Evolutionary conservation across 495 filamentous ascomycete species (phyloP).

Genomic region (Talaromyces liani): DNA sequence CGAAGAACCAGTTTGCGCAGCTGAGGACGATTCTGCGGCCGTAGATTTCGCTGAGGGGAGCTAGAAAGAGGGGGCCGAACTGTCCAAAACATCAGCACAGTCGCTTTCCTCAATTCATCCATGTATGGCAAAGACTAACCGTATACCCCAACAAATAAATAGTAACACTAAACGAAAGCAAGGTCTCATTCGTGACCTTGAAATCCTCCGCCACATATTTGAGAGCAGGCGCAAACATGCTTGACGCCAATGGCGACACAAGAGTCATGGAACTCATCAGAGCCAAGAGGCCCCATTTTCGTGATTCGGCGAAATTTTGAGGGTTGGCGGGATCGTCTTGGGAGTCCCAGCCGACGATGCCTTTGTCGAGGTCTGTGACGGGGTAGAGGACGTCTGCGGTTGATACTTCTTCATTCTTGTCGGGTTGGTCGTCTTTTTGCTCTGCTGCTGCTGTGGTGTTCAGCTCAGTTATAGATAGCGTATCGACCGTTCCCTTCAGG

Average conservation of each 20-base stretch:
- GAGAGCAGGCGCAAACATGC: conserved; percentile 67
- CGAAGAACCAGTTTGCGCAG: conserved; percentile 32
- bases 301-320: conserved; percentile 49
- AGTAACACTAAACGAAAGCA: conserved; percentile 45
- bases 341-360: conserved; percentile 36
- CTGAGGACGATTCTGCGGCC: conserved; percentile 31
- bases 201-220: conserved; percentile 48
- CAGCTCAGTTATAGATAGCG: background rate
- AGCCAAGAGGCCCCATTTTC: conserved; percentile 30
- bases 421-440: background rate
- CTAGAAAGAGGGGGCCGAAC: conserved; percentile 36
- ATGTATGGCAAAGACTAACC: conserved; percentile 17
- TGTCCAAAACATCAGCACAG: background rate
- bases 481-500: background rate
- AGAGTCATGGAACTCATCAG: conserved; percentile 41
- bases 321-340: conserved; percentile 64
- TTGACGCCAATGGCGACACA: conserved; percentile 46
- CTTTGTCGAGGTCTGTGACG: conserved; percentile 19
- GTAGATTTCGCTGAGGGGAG: conserved; percentile 37
- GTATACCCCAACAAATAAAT: conserved; percentile 55
- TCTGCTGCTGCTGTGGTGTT: background rate
- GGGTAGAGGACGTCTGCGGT: conserved; percentile 11
- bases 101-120: background rate
- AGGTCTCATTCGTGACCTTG: conserved; percentile 42
- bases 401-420: background rate